Conservation (phyloP, 2,329 filamentous ascomycete species). For the Lachnellula subtilissima region DNA sequence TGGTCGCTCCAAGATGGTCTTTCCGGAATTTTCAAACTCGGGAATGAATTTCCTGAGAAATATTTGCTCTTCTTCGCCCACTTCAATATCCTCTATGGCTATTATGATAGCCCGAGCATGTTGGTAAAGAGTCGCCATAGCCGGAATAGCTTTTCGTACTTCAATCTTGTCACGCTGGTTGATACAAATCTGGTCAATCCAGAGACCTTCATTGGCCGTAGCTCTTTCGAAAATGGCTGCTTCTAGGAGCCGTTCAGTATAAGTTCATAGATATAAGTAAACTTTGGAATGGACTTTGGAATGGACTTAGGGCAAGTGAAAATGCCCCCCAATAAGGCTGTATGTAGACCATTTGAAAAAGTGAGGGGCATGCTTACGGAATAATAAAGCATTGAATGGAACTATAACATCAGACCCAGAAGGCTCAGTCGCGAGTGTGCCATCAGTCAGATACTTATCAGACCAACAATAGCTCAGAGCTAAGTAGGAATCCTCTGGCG, state of each 20-base stretch:
- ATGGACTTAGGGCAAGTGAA: background rate
- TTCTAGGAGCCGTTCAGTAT: background rate
- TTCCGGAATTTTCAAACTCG: background rate
- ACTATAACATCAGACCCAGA: background rate
- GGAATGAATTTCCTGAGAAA: background rate
- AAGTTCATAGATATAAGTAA: background rate
- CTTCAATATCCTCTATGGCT: constrained; percentile 1
- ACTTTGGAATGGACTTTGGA: background rate
- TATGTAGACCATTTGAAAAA: too few species aligned
- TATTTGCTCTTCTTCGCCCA: background rate
- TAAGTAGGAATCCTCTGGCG: background rate
- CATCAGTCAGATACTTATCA: background rate
- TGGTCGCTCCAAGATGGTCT: background rate
- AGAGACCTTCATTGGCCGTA: constrained; percentile 1
- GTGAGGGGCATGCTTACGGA: background rate
- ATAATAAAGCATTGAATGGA: constrained; percentile 1
- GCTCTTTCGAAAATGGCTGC: background rate
- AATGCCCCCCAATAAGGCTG: background rate
- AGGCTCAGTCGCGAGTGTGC: background rate
- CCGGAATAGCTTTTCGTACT: background rate
- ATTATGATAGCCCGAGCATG: constrained; percentile 3
- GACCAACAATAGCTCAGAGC: constrained; percentile 8
- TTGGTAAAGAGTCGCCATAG: constrained; percentile 3
- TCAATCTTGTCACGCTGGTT: constrained; percentile 1
- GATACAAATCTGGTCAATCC: constrained; percentile 5